Evolutionary conservation across 1,284 basidiomycete genomes (phyloP).

Genomic region (Entoloma clypeatum): DNA sequence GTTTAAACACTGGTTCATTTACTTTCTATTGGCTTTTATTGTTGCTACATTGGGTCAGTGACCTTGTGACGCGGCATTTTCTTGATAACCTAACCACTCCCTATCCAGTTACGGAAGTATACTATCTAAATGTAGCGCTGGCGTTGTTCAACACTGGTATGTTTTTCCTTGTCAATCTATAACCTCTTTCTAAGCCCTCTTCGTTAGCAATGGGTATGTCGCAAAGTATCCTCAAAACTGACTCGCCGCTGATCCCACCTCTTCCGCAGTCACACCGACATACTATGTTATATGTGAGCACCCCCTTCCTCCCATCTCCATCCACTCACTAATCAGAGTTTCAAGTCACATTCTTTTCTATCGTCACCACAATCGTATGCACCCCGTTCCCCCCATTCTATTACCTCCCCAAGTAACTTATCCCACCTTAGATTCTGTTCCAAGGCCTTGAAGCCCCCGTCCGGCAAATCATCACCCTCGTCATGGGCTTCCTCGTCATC

Average conservation of each 20-base stretch:
- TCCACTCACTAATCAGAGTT: slow-evolving; percentile 23
- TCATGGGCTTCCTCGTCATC: slow-evolving; percentile 87
- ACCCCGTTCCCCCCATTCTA: slow-evolving; percentile 1
- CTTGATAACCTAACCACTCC: slow-evolving; percentile 3
- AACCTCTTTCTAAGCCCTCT: slow-evolving; percentile 14
- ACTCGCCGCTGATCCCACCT: slow-evolving; percentile 17
- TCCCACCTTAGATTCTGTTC: slow-evolving; percentile 66
- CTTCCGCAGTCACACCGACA: slow-evolving; percentile 69
- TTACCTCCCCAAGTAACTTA: not conserved
- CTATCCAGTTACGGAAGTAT: slow-evolving; percentile 80
- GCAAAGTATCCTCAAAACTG: slow-evolving; percentile 3
- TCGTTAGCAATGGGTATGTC: slow-evolving; percentile 70
- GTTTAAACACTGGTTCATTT: slow-evolving; percentile 84
- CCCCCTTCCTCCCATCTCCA: slow-evolving; percentile 1
- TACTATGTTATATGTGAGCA: slow-evolving; percentile 80
- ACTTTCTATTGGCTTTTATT: slow-evolving; percentile 85
- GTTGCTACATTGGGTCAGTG: slow-evolving; percentile 72
- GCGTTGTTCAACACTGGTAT: slow-evolving; percentile 90
- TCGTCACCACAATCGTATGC: slow-evolving; percentile 77
- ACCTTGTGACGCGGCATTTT: too few species aligned
- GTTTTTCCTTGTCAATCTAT: slow-evolving; percentile 21
- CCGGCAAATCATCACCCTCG: slow-evolving; percentile 82
- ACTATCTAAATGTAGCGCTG: slow-evolving; percentile 94
- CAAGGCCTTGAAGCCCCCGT: slow-evolving; percentile 83
- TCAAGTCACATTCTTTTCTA: slow-evolving; percentile 81